These are phyloP conservation scores for Penicillium verhagenii DNA, from an alignment of 495 filamentous ascomycete genomes.

Conservation along the genomic window DNA sequence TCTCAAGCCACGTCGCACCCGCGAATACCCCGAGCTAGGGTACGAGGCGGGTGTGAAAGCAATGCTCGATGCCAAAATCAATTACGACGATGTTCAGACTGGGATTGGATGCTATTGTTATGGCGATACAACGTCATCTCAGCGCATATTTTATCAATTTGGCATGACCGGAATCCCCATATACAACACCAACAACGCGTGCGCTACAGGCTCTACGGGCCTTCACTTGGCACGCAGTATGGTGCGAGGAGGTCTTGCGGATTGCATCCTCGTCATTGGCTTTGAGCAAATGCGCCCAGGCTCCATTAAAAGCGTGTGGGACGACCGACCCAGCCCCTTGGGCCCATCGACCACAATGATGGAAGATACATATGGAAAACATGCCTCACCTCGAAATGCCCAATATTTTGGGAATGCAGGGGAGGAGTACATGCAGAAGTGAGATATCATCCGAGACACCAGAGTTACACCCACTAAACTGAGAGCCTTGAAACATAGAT, in stretches of 20 bases:
- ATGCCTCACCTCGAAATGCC: conserved; percentile 57
- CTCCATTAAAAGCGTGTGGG: conserved; percentile 26
- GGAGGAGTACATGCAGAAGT: conserved; percentile 81
- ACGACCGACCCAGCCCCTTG: conserved; percentile 20
- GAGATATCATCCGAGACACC: conserved; percentile 15
- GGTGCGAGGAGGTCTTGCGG: conserved; percentile 64
- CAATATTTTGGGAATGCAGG: conserved; percentile 89
- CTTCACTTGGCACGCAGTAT: conserved; percentile 69
- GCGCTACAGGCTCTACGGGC: conserved; percentile 78
- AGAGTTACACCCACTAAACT: conserved; percentile 22
- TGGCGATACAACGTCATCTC: conserved; percentile 67
- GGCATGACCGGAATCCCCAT: conserved; percentile 87
- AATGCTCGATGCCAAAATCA: conserved; percentile 80
- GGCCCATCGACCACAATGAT: conserved; percentile 23
- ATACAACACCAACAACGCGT: conserved; percentile 88
- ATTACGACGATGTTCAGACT: conserved; percentile 82
- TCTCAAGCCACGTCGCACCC: conserved; percentile 23
- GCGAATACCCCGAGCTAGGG: conserved; percentile 23
- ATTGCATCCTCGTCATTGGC: conserved; percentile 79
- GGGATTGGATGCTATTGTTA: conserved; percentile 87
- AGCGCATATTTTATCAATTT: conserved; percentile 89
- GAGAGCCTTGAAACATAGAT: conserved; percentile 35
- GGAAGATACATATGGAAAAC: conserved; percentile 21
- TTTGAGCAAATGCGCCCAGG: conserved; percentile 91
- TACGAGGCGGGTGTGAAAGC: conserved; percentile 55